These are phyloP conservation scores for Musa balbisiana DNA, from an alignment of 202 grass and related monocot species.

Conservation along the genomic window DNA sequence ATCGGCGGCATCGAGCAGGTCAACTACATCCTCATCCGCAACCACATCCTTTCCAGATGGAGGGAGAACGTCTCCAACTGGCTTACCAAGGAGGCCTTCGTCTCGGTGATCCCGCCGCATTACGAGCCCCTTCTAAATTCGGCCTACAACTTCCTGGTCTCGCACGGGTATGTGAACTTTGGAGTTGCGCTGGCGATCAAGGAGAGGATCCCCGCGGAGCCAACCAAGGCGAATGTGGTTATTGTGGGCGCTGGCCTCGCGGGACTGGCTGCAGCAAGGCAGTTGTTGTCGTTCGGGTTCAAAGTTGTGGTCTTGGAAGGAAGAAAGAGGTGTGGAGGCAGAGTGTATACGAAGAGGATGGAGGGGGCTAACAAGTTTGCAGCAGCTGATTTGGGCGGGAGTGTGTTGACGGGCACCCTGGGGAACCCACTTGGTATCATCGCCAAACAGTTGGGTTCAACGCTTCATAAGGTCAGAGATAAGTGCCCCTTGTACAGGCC, in stretches of 20 bases:
- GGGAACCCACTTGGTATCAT: slow-evolving; percentile 78
- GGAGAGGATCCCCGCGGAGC: slow-evolving; percentile 62
- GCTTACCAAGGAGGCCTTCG: slow-evolving; percentile 67
- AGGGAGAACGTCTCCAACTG: slow-evolving; percentile 68
- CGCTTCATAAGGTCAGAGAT: slow-evolving; percentile 84
- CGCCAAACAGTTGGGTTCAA: slow-evolving; percentile 60
- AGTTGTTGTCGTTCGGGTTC: slow-evolving; percentile 66
- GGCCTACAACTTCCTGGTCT: slow-evolving; percentile 76
- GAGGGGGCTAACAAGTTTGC: slow-evolving; percentile 63
- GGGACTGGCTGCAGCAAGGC: slow-evolving; percentile 70
- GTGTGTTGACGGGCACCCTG: slow-evolving; percentile 73
- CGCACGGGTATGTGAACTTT: slow-evolving; percentile 81
- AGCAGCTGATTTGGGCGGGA: slow-evolving; percentile 69
- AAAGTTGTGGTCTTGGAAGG: slow-evolving; percentile 82
- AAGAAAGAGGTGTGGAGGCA: slow-evolving; percentile 71
- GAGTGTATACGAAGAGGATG: slow-evolving; percentile 96
- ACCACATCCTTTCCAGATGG: slow-evolving; percentile 78
- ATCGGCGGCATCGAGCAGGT: slow-evolving; percentile 97
- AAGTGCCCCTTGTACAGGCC: slow-evolving; percentile 76
- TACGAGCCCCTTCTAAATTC: slow-evolving; percentile 69
- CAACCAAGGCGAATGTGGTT: slow-evolving; percentile 53
- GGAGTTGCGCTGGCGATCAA: slow-evolving; percentile 73
- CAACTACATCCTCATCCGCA: slow-evolving; percentile 95
- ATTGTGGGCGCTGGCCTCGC: slow-evolving; percentile 71
- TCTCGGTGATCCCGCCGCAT: slow-evolving; percentile 58